These are phyloP conservation scores for Circinella umbellata DNA, from an alignment of 371 early-diverging fungal species.

Conservation along the genomic window DNA sequence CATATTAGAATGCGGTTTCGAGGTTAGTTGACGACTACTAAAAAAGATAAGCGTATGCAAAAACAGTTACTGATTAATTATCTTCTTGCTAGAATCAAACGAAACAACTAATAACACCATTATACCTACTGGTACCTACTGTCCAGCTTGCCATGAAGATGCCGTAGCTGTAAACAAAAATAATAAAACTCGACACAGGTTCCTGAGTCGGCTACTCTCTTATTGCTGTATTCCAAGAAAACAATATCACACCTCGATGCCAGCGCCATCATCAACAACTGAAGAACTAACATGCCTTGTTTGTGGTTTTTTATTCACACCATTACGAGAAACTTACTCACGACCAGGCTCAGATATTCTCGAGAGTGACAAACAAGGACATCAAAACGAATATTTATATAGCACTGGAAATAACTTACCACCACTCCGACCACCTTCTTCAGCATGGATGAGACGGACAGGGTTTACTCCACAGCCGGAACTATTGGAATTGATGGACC, in stretches of 20 bases:
- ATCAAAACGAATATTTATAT: neutral
- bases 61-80: neutral
- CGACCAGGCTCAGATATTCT: constrained; percentile 10
- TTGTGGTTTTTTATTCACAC: constrained; percentile 5
- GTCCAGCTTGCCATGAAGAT: constrained; percentile 15
- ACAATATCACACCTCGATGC: neutral
- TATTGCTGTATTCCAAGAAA: neutral
- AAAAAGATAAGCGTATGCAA: neutral
- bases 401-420: neutral
- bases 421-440: constrained; percentile 15
- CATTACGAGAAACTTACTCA: neutral
- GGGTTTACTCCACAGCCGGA: constrained; percentile 25
- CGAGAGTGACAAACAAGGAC: constrained; percentile 14
- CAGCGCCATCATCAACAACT: neutral
- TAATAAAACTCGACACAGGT: neutral
- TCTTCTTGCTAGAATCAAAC: neutral
- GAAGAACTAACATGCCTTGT: neutral
- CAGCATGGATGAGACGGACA: constrained; percentile 17
- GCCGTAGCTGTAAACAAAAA: constrained; percentile 7
- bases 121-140: constrained; percentile 1
- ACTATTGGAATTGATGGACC: constrained; percentile 14
- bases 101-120: neutral
- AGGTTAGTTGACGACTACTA: neutral
- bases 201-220: neutral
- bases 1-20: neutral